Percentiles rank a stretch among this genome's conserved stretches.
Evolutionary conservation across 2,329 filamentous ascomycete species (phyloP).

Genomic region (Colletotrichum sp.): DNA sequence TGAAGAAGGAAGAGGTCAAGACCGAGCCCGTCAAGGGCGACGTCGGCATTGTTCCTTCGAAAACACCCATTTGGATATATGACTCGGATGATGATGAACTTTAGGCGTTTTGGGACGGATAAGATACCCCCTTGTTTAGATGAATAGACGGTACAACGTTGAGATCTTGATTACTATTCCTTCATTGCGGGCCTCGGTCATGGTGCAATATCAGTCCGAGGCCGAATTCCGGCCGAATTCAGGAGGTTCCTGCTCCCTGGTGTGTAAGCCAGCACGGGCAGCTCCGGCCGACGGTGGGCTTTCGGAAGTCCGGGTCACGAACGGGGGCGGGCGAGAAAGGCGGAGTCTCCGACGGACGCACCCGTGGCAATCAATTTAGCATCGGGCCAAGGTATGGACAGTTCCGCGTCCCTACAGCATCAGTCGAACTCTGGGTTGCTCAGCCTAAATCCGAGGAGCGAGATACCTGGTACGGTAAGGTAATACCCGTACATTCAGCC

Average conservation of each 20-base stretch:
- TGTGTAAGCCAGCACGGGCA: neutral
- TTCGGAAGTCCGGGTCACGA: neutral
- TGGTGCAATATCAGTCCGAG: too few species aligned
- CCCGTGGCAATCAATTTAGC: neutral
- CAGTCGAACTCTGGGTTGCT: neutral
- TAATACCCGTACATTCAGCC: neutral
- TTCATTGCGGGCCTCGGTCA: neutral
- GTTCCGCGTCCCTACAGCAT: neutral
- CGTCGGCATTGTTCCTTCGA: neutral
- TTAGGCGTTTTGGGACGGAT: slow-evolving; percentile 24
- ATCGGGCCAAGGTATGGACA: too few species aligned
- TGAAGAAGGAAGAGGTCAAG: slow-evolving; percentile 4
- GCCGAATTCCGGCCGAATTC: neutral
- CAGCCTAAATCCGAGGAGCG: neutral
- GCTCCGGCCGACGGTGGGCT: neutral
- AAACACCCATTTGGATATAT: slow-evolving; percentile 39
- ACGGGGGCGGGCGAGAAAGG: neutral
- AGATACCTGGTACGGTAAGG: neutral
- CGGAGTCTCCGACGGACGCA: neutral
- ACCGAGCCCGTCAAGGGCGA: neutral
- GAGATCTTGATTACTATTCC: fast-evolving
- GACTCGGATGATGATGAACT: slow-evolving; percentile 44
- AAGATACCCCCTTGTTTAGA: neutral
- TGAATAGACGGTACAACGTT: neutral
- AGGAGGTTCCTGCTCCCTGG: fast-evolving